Base-by-base conservation (phyloP, 2,329 filamentous ascomycete species). In the Decorospora gaudefroyi region DNA sequence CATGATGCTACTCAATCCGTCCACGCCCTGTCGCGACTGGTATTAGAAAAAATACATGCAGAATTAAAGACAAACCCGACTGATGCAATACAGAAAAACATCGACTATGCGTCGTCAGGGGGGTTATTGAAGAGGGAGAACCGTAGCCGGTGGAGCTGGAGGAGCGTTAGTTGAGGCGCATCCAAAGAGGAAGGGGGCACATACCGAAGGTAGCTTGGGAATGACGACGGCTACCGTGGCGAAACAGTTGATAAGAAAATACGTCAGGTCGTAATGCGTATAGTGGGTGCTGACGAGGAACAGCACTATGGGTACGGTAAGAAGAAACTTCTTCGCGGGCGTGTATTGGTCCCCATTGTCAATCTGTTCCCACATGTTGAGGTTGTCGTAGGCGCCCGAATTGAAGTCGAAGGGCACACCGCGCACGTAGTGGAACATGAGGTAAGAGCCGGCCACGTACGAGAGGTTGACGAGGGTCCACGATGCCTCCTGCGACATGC, bases 301-400 rank as follows among this genome's bases (percentile, higher is more conserved):
- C 53, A 99, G 81, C 54, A 91, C 81, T 62, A 99, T 95, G 26
- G 93, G 93, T 22, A 97, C 92, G 64, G 87, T 90, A 61, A 97
- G 84, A 47, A 99, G 79, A 67, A 99, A 99, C 74, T 99, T 99
- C 80, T 99, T 99, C 57, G 93, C 89, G 3, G 93, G 93, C 1
- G 93, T 99, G 76, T 97, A 99, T 72, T 99, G 93, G 62, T 93
- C 93, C 32, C 93, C 93, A 65, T 97, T 95, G 77, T 99, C 93
- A 71, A 99, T 99, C 76, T 99, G 93, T 77, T 99, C 93, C 93
- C 93, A 99, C 93, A 99, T 97, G 77, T 97, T 99, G 67, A 99
- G 81, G 73, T 99, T 97, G 79, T 99, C 93, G 73, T 97, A 99
- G 61, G 93, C 93, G 47, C 93, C 93, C 43, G 89, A 87, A 70